Base-by-base conservation (phyloP, 805 yeast genomes). In the Metschnikowia shivogae region DNA sequence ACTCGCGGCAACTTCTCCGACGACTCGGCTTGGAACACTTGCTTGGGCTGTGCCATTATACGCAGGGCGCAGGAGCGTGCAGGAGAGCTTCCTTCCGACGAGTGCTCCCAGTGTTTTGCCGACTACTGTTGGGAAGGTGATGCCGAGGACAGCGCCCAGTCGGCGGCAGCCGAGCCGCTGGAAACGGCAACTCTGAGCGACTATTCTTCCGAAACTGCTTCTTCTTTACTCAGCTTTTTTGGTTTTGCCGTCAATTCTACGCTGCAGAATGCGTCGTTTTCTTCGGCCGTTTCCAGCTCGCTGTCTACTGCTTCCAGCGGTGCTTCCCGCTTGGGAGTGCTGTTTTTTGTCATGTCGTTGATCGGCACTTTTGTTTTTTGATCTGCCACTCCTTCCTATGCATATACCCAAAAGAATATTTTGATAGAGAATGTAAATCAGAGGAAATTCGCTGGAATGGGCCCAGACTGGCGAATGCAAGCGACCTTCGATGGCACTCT, bases 21-120 rank as follows among this genome's bases (percentile, higher is more conserved):
- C 20, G 62, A 59, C 42, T 20, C 43, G 12, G 28, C 39, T 26
- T 60, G 61, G 62, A 44, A 55, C 27, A 56, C 46, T 29, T 60
- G 63, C 38, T 60, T 60, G 22, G 62, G 61, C 5, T 60, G 63
- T 41, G 62, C 63, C 7, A 55, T 60, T 8, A 58, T 60, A 17
- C 46, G 62, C 10, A 40, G 62, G 19, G 52, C 55, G 17, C 62
- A 60, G 40, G 63, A 60, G 42, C 43, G 63, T 12, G 35, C 43
- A 32, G 61, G 61, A 6, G 39, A 47, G 7, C 45, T 43, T 17
- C 62, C 58, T 42, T 48, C 57, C 3, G 56, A 52, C 35, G 61
- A 57, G 36, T 60, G 63, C 39, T 38, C 49, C 29, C 29, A 42
- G 26, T 60, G 63, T 33, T 60, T 60, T 36, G 22, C 26, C 19